Base-by-base conservation (phyloP, 768 basidiomycete species). In the Suillus sp. region DNA sequence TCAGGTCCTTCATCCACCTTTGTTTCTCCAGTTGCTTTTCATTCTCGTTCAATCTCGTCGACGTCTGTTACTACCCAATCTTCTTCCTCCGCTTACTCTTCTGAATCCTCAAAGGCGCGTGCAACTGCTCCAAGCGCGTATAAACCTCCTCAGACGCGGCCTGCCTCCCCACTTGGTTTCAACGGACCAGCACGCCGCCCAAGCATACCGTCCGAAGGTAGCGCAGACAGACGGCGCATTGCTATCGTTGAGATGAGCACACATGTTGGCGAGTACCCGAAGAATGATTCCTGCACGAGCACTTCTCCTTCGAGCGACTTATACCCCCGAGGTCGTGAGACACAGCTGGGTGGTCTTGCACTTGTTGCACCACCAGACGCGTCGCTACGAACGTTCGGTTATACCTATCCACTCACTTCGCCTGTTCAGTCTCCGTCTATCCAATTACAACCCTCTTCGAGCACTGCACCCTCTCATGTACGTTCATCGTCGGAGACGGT, bases 311-410 rank as follows among this genome's bases (percentile, higher is more conserved):
- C 74, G 6, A 63, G 71, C 50, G 67, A 67, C 64, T 65, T 80
- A 62, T 78, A 75, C 51, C 75, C 81, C 43, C 77, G 81, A 25
- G 78, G 79, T 20, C 67, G 79, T 60, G 74, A 78, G 61, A 75
- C 78, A 42, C 77, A 75, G 66, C 69, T 62, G 18, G 60, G 58
- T 11, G 84, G 85, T 60, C 79, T 91, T 30, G 86, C 89, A 59
- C 79, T 92, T 66, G 86, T 91, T 64, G 87, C 88, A 60, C 90
- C 89, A 57, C 88, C 89, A 43, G 91, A 90, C 73, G 86, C 86
- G 66, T 80, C 85, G 10, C 81, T 82, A 18, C 77, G 72, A 53
- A 75, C 80, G 16, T 85, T 84, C 34, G 81, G 83, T 60, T 77
- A 87, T 53, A 79, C 83, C 5, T 83, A 85, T 61, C 85, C 85